These are phyloP conservation scores for Leptomonas pyrrhocoris DNA, from an alignment of 208 protist species.

Conservation along the genomic window DNA sequence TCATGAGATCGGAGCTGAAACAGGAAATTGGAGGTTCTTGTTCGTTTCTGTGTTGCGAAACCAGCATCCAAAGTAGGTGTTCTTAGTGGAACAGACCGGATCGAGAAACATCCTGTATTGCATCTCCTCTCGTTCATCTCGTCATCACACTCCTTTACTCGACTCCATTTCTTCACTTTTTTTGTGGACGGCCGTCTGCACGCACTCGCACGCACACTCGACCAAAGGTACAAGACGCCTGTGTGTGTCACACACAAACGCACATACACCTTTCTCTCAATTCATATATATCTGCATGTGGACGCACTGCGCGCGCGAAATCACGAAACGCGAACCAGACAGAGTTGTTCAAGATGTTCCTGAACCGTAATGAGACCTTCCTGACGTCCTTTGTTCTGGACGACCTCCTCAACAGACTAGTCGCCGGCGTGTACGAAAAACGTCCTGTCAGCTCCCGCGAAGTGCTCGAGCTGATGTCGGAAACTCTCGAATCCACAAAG, in stretches of 20 bases:
- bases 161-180: too few species aligned
- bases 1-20: too few species aligned
- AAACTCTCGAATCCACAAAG: constrained; percentile 28
- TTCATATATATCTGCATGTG: constrained; percentile 14
- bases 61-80: too few species aligned
- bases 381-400: constrained; percentile 34
- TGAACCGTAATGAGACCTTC: constrained; percentile 32
- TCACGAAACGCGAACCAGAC: neutral
- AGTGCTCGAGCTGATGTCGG: constrained; percentile 29
- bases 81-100: too few species aligned
- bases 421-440: constrained; percentile 31
- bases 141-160: too few species aligned
- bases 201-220: too few species aligned
- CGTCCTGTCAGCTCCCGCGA: constrained; percentile 33
- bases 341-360: constrained; percentile 15
- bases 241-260: neutral
- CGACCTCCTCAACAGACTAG: constrained; percentile 30
- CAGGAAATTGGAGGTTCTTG: too few species aligned
- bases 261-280: neutral
- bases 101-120: too few species aligned
- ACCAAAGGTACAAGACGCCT: neutral
- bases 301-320: neutral
- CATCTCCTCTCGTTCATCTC: too few species aligned
- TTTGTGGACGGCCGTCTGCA: too few species aligned
- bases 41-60: too few species aligned